These are phyloP conservation scores for Gossypium schwendimanii DNA, from an alignment of 441 rosid genomes.

Conservation along the genomic window DNA sequence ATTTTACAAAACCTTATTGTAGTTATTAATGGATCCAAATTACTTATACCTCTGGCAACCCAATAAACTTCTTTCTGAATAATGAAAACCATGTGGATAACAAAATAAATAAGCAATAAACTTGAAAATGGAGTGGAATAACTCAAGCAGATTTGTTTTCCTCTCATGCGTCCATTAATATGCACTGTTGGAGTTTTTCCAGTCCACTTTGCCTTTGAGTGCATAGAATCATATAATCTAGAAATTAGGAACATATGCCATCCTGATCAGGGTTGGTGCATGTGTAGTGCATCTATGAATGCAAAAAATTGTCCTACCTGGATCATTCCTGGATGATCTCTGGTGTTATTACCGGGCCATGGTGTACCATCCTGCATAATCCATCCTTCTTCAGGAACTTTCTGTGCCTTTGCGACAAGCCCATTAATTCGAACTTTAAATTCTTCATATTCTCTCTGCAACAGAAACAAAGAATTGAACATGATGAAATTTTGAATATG, in stretches of 20 bases:
- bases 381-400: constrained; percentile 98
- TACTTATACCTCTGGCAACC: background rate
- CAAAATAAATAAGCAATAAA: background rate
- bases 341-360: constrained; percentile 97
- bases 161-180: background rate
- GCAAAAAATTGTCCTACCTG: constrained; percentile 45
- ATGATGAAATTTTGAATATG: background rate
- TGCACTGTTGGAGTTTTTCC: background rate
- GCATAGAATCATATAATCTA: background rate
- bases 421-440: constrained; percentile 83
- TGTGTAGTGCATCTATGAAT: background rate
- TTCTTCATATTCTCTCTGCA: constrained; percentile 96
- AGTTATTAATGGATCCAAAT: background rate
- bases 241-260: background rate
- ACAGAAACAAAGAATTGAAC: constrained; percentile 10
- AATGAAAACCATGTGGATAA: background rate
- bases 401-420: constrained; percentile 86
- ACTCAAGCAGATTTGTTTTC: background rate
- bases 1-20: background rate
- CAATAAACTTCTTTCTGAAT: constrained; percentile 4
- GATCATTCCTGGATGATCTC: constrained; percentile 99
- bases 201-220: background rate
- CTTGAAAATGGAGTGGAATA: background rate
- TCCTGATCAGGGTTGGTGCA: background rate
- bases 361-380: constrained; percentile 99